Base-by-base conservation (phyloP, 352 stramenopile genomes). In the Pythium folliculosum region DNA sequence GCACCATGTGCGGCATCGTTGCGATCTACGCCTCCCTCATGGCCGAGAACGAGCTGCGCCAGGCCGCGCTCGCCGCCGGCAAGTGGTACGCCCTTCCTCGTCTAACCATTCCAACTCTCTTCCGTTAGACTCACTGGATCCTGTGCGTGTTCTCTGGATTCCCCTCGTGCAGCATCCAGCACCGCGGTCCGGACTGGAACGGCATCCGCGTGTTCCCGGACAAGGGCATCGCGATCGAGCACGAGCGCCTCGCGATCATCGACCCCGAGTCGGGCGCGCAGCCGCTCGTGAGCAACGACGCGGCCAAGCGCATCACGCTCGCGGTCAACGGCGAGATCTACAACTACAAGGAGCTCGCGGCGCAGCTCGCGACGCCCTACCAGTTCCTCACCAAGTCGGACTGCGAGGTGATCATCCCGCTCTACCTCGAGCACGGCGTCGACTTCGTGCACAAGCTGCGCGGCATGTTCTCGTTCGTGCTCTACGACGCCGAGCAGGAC, bases 261-360 rank as follows among this genome's bases (percentile, higher is more conserved):
- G 97, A 99, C 86, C 97, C 97, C 7, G 97, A 99, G 73, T 98
- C 89, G 35, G 93, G 93, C 56, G 88, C 88, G n/a, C 93, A 98
- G 75, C 92, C 92, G 51, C 79, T 98, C 9, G 78, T 92, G 60
- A 95, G 81, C 71, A 90, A 88, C 75, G 94, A 98, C 72, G 75
- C 82, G 10, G 74, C 78, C 45, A 65, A 73, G 47, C 86, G 82
- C 50, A 88, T 99, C 65, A 98, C 98, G 70, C 89, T 99, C 6
- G 94, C 96, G 8, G 97, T 97, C 43, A 99, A 99, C 79, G 97
- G 97, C 52, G 97, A 99, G 82, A 98, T 99, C 65, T 99, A 99
- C 92, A 99, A 99, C 83, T 99, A 99, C 87, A 96, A 97, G 75
- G 89, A 99, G 73, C 77, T 99, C 10, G 97, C 97, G 44, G 68